phyloP scores from a whole-genome alignment of 495 filamentous ascomycete species.

The Aspergillus saccharolyticus region DNA sequence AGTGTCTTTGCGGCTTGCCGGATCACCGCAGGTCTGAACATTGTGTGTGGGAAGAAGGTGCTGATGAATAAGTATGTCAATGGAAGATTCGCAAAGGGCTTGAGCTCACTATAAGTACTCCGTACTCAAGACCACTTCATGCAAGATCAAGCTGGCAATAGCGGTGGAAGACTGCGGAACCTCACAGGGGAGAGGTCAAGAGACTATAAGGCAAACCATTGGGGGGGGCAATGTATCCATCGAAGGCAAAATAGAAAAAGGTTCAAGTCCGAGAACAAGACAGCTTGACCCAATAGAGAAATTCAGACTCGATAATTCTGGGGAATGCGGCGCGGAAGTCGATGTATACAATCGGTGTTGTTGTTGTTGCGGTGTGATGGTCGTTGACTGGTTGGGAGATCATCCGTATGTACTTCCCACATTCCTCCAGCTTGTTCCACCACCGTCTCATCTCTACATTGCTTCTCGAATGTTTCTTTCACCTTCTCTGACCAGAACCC shows the following conservation, averaged over 20 bases:
- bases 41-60: conserved; percentile 12
- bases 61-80: background rate
- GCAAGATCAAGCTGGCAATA: no score
- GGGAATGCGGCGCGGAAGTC: no score
- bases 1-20: conserved; percentile 28
- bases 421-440: background rate
- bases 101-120: background rate
- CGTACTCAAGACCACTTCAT: background rate
- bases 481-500: no score
- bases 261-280: no score
- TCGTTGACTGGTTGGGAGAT: no score
- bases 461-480: conserved; percentile 3
- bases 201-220: no score
- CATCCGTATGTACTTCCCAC: no score
- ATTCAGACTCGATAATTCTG: background rate
- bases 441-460: background rate
- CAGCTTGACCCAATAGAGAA: background rate
- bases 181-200: background rate
- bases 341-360: background rate
- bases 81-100: background rate
- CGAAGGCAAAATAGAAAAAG: background rate
- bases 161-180: no score
- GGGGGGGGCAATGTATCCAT: background rate
- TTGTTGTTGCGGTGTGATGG: background rate
- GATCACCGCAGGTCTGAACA: conserved; percentile 32